Conservation (phyloP, 805 yeast genomes). For the Wickerhamia fluorescens region DNA sequence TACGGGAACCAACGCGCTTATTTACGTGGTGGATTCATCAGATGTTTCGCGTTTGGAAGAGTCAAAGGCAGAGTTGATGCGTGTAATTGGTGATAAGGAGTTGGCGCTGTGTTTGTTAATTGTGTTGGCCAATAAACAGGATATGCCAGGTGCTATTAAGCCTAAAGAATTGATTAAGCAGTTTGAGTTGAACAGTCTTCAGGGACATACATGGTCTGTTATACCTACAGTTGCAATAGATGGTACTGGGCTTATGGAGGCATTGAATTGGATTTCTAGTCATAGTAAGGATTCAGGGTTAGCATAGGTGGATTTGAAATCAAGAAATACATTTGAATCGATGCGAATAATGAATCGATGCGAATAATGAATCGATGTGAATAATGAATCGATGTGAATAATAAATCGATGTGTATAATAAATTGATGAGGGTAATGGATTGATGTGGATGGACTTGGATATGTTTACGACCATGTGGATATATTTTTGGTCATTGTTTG, state of each 20-base stretch:
- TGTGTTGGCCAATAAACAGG: constrained; percentile 88
- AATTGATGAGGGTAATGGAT: too few species aligned
- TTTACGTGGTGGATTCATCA: constrained; percentile 82
- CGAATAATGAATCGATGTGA: too few species aligned
- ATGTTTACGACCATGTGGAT: too few species aligned
- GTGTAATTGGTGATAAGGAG: constrained; percentile 78
- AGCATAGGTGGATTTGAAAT: neutral
- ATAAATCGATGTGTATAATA: too few species aligned
- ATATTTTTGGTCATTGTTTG: too few species aligned
- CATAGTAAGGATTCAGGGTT: constrained; percentile 32
- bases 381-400: too few species aligned
- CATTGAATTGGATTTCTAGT: constrained; percentile 76
- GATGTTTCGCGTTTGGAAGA: constrained; percentile 68
- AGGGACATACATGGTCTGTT: constrained; percentile 81
- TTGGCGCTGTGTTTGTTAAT: constrained; percentile 72
- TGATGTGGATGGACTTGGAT: too few species aligned
- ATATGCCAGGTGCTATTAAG: constrained; percentile 60
- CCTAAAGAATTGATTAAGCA: constrained; percentile 76
- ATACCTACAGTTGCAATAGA: constrained; percentile 86
- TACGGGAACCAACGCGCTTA: constrained; percentile 86
- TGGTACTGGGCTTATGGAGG: constrained; percentile 86
- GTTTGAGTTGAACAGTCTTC: constrained; percentile 54
- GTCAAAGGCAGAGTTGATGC: constrained; percentile 68
- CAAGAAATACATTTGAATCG: too few species aligned
- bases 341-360: too few species aligned